Conservation (phyloP, 106 monocot species). For the Gastrodia elata region DNA sequence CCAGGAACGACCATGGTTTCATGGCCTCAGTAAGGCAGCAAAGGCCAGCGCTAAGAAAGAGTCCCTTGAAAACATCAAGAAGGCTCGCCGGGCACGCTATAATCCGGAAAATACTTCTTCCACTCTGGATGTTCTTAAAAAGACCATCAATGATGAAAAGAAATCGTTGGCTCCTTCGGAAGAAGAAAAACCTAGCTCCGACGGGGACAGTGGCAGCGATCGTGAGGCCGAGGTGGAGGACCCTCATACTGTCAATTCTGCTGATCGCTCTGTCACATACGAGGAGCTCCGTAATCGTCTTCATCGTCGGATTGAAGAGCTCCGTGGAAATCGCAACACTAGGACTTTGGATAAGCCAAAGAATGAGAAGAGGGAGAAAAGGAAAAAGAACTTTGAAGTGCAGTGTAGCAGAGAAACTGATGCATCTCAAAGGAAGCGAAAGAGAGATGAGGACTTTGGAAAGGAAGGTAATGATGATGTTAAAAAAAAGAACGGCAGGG, state of each 20-base stretch:
- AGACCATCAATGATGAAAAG: slow-evolving; percentile 17
- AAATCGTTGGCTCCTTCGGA: background rate
- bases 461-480: slow-evolving; percentile 12
- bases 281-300: slow-evolving; percentile 74
- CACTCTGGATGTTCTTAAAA: slow-evolving; percentile 62
- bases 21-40: slow-evolving; percentile 66
- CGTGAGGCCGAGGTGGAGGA: slow-evolving; percentile 1
- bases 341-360: slow-evolving; percentile 5
- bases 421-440: slow-evolving; percentile 13
- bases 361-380: slow-evolving; percentile 11
- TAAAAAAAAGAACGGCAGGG: slow-evolving; percentile 12
- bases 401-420: slow-evolving; percentile 5
- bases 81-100: slow-evolving; percentile 56
- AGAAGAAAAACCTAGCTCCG: background rate
- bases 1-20: slow-evolving; percentile 62
- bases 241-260: background rate
- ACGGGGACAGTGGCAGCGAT: slow-evolving; percentile 3
- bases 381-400: slow-evolving; percentile 12
- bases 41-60: slow-evolving; percentile 58
- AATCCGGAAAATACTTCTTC: slow-evolving; percentile 44
- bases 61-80: slow-evolving; percentile 62
- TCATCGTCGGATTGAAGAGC: slow-evolving; percentile 59
- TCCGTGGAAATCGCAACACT: slow-evolving; percentile 44
- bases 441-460: slow-evolving; percentile 23
- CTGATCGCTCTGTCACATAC: slow-evolving; percentile 43